phyloP scores from a whole-genome alignment of 768 basidiomycete genomes.

The Piloderma croceum region DNA sequence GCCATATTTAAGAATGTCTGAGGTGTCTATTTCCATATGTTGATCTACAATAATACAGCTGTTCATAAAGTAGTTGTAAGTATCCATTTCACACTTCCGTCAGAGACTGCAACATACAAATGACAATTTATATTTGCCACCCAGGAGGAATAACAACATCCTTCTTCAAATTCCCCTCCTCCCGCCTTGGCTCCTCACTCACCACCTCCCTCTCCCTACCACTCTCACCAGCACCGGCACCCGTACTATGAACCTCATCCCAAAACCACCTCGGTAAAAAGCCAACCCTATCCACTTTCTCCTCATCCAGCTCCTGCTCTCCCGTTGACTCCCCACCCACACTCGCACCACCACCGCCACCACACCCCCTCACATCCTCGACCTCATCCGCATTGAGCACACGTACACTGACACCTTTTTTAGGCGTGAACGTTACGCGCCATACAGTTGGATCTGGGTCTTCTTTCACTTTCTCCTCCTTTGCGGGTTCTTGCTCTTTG shows the following conservation, averaged over 20 bases:
- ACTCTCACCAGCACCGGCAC: background rate
- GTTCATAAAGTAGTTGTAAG: no score
- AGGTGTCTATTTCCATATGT: no score
- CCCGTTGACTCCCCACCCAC: constrained; percentile 72
- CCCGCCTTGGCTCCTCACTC: background rate
- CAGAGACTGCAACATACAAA: no score
- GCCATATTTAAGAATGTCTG: no score
- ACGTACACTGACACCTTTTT: background rate
- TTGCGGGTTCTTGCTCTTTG: no score
- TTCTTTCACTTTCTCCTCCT: no score
- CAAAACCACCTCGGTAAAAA: constrained; percentile 74
- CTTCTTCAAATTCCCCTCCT: no score
- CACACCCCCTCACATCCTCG: constrained; percentile 17
- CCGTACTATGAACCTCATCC: constrained; percentile 16
- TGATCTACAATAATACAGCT: no score
- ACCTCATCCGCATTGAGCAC: constrained; percentile 7
- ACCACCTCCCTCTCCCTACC: background rate
- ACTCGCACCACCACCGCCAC: constrained; percentile 18
- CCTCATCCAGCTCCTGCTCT: constrained; percentile 47
- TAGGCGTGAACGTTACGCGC: background rate
- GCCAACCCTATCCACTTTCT: constrained; percentile 70
- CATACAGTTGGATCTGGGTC: background rate
- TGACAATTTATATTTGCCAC: background rate
- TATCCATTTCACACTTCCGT: no score
- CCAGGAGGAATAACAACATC: background rate